Conservation (phyloP, 345 rosid genomes). For the Lepidium aucheri region DNA sequence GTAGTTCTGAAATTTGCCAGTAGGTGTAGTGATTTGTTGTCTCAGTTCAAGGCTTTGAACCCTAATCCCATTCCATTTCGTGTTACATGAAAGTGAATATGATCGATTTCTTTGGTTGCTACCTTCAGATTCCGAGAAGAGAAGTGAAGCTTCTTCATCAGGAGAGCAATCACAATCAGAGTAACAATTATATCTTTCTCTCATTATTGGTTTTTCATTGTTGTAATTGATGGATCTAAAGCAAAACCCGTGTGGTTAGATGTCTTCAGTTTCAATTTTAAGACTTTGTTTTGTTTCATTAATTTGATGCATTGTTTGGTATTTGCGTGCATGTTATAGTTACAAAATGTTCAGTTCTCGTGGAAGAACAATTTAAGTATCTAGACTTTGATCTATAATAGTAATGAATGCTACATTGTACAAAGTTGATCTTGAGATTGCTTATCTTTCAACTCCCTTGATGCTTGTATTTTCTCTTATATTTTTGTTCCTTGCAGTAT, state of each 20-base stretch:
- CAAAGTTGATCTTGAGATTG: background rate
- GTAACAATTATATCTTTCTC: constrained; percentile 30
- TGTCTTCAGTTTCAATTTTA: background rate
- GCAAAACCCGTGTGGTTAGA: background rate
- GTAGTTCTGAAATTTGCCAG: too few relatives aligned
- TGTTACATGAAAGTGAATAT: constrained; percentile 13
- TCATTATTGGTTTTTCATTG: too few relatives aligned
- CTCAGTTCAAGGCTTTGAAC: too few relatives aligned
- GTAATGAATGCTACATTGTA: background rate
- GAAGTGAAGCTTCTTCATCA: constrained; percentile 39
- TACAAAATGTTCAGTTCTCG: background rate
- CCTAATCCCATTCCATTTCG: too few relatives aligned
- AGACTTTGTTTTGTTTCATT: background rate
- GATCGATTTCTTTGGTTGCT: constrained; percentile 9
- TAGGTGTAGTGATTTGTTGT: too few relatives aligned
- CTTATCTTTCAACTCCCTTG: constrained; percentile 1
- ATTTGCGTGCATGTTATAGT: constrained; percentile 33
- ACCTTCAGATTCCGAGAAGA: constrained; percentile 46
- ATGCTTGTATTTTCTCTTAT: background rate
- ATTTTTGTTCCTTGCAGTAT: constrained; percentile 45
- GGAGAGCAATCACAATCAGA: constrained; percentile 52
- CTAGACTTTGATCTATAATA: background rate
- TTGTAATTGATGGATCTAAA: constrained; percentile 11
- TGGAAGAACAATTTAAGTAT: background rate
- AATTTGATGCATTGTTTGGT: constrained; percentile 9